Evolutionary conservation across 1,139 yeast genomes (phyloP), one percentile per base, ranked within the genome.

Genomic region (Pichia sorboxylosa): DNA sequence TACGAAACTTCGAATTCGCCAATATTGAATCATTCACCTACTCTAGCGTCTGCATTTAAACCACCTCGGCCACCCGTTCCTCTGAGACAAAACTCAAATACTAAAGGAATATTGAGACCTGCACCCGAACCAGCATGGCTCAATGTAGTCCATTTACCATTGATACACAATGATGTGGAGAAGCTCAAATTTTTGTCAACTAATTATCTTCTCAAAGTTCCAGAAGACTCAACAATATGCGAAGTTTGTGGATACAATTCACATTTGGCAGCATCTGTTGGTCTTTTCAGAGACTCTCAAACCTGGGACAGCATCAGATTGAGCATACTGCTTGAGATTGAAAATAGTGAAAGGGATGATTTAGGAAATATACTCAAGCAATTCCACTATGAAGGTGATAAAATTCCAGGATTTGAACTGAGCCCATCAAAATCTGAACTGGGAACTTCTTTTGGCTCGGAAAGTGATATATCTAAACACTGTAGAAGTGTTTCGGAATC

Each of bases 251-350:
- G 63, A 26, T 57, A 68, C 38, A 81, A 81, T 48, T 71, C 83
- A 1, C 57, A 61, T 22, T 61, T 71, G 3, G 83, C 87, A 1
- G 67, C 66, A 0, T 58, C 63, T 29, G 77, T 66, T 1, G 64
- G 65, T 11, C 55, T 64, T 34, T 62, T 59, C 37, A 56, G 83
- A 35, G 79, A 77, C 32, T 64, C 79, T 32, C 85, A 78, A 48
- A 64, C 75, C 0, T 81, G 93, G 93, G 58, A 66, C 36, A 63
- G 77, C n/a, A 55, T 81, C 4, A 70, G 71, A 2, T 69, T 67
- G 13, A 63, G 77, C 11, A 53, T 79, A 3, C 59, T 61, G 11
- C 69, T 73, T 48, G 72, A 70, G 18, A 13, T 29, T 6, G 36
- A 31, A 13, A 17, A 8, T 10, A 30, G 29, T 14, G 21, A 29